Base-by-base conservation (phyloP, 371 early-diverging fungal genomes). In the Saksenaea oblongispora region DNA sequence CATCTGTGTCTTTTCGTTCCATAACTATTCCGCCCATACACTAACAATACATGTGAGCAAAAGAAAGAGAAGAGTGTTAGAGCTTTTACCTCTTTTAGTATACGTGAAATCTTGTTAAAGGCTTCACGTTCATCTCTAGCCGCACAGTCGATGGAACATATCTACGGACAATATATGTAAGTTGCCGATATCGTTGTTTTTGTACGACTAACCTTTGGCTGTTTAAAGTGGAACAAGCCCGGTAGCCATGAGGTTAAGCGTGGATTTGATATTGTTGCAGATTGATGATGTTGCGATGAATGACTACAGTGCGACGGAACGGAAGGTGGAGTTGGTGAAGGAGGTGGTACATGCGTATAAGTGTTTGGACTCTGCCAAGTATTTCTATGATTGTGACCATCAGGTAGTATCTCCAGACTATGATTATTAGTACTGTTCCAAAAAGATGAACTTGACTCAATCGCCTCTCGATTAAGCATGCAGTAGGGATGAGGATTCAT, bases 91-190 rank as follows among this genome's bases (percentile, higher is more conserved):
- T 81, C 78, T 59, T 75, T 60, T 35, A 81, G 42, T 2, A 78
- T 75, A 53, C 76, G 75, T n/a, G 69, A 61, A 18, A 78, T 63
- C 34, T 81, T 81, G 18, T 75, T 76, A 34, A 81, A 65, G 4
- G 82, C 82, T 28, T 81, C 82, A 44, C 72, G 51, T 31, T 78
- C 78, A 56, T 78, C 77, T 59, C 76, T 61, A 28, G 82, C 82
- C 27, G 61, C 54, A 42, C 82, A 81, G 66, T 76, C 75, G 44
- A 81, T 61, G 0, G 82, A 76, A 44, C 78, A 78, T 2, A 79
- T 69, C 62, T 79, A 70, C 1, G 56, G 59, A 85, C 72, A 80
- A 71, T n/a, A n/a, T n/a, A 60, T 61, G 73, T 71, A 66, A 53
- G 65, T 7, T 57, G 14, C 42, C 35, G 3, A 22, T 22, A 28